Base-by-base conservation (phyloP, 805 yeast genomes). In the Maudiozyma serrabonitensis region DNA sequence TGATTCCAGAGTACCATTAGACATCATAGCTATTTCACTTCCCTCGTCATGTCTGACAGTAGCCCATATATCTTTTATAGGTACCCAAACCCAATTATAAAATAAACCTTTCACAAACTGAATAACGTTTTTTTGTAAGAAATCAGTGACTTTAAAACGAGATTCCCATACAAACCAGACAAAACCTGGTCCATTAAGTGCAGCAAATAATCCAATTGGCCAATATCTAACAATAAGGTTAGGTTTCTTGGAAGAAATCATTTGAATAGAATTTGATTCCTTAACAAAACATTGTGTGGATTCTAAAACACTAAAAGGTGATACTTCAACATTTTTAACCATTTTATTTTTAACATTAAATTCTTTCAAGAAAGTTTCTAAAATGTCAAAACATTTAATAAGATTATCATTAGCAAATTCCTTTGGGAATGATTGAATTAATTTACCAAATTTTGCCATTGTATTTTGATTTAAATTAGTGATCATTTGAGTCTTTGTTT, bases 21-120 rank as follows among this genome's bases (percentile, higher is more conserved):
- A 80, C 67, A 87, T 81, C 21, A 89, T 76, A 0, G 95, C 84
- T 42, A 89, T 78, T 51, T 82, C 78, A 1, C 83, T 78, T 37
- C 74, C 72, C 15, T 84, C 84, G 61, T 90, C 97, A 64, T 87
- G 93, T 47, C 93, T 75, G n/a, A 91, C 81, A 0, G 95, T 88
- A 44, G 79, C 75, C 55, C 87, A 69, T 54, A 91, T 82, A 56
- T 85, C 82, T 41, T 71, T 70, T 18, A 86, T 60, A 1, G 98
- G 99, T 43, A 76, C 75, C 40, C 87, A 69, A 3, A 91, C 75
- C 98, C 99, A 91, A 63, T 90, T 88, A 32, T 72, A 66, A 72
- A 82, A 76, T 57, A 90, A 83, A 4, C 91, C 87, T 28, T 61
- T 59, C 1, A 73, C 59, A 0, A 95, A 82, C n/a, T 81, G 86